Evolutionary conservation across 73 alveolate species (phyloP), one percentile per base, ranked within the genome.

Genomic region (Tetrahymena thermophila): DNA sequence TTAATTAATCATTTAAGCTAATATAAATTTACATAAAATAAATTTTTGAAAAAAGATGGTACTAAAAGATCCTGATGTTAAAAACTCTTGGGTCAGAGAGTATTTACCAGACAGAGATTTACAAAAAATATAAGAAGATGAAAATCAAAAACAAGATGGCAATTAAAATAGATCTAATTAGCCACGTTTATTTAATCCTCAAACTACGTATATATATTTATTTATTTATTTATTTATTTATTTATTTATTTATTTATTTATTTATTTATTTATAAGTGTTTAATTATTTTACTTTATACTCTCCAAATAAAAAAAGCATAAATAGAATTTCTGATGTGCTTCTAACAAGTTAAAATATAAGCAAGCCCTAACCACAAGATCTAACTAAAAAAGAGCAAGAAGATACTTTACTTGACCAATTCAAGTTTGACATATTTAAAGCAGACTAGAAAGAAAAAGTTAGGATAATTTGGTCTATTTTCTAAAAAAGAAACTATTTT

Each of bases 381-480:
- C 89, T 71, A n/a, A 4, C 8, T 25, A 13, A 71, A 71, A 71
- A 71, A 25, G 89, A 71, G 11, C 17, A 83, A 10, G 56, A 42
- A 85, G 35, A 83, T 23, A 21, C 10, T 7, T 34, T 14, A 17
- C 34, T 94, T 0, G 96, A 94, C 43, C 6, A 89, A 9, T 94
- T 94, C 44, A 55, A 42, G 21, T 94, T 94, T 94, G 93, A 94
- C n/a, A 40, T 94, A 35, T 43, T 94, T 19, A 35, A 84, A 94
- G 40, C 43, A 10, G 94, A 85, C 37, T 34, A 40, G 19, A 94
- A 94, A 43, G 96, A 94, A 38, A 94, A 94, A 85, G 56, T 85
- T 7, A 94, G 96, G 85, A 85, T 94, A 0, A 94, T 94, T 16
- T 94, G 93, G 85, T n/a, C 56, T 11, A 94, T 85, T 40, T 85